Base-by-base conservation (phyloP, 2,329 filamentous ascomycete species). In the Penicillium verrucosum region DNA sequence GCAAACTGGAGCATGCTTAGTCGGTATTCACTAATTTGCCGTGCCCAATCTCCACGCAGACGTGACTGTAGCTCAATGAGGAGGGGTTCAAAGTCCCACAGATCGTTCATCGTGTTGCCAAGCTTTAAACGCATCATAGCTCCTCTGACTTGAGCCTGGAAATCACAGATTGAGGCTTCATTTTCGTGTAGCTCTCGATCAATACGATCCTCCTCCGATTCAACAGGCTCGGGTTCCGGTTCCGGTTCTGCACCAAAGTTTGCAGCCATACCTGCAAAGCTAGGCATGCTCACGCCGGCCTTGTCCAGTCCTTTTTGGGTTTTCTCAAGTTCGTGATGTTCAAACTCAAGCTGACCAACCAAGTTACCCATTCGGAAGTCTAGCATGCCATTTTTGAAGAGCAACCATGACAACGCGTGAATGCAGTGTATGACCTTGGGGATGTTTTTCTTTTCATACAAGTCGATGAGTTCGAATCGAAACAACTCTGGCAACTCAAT, bases 401-500 rank as follows among this genome's bases (percentile, higher is more conserved):
- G 81, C n/a, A 99, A 82, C 92, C 93, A 99, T 72, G 93, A 97
- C 18, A 99, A 80, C 0, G 94, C 94, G 69, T 99, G 94, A 51
- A 99, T 94, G 71, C 94, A 99, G 77, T 99, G 96, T 60, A 99
- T 99, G 71, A 97, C 95, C 74, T 97, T 99, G 4, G 94, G 94
- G 1, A 97, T 95, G 68, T 99, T 99, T 77, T 99, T 99, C 81
- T 97, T 99, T 76, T 99, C 95, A 78, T 99, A 99, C 12, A 99
- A 78, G 75, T 99, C 94, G 62, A 97, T 96, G 44, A 97, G 81
- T 73, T 99, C 94, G 73, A 99, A 99, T 56, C 93, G 87, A 74
- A 99, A 99, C 18, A 99, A 83, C 66, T 99, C 95, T 1, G 94
- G 94, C 3, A 99, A 80, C 68, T 96, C 89, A 9, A 97, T 86